Evolutionary conservation across 176 grass and related monocot genomes (phyloP).

Genomic region (Zizania latifolia): DNA sequence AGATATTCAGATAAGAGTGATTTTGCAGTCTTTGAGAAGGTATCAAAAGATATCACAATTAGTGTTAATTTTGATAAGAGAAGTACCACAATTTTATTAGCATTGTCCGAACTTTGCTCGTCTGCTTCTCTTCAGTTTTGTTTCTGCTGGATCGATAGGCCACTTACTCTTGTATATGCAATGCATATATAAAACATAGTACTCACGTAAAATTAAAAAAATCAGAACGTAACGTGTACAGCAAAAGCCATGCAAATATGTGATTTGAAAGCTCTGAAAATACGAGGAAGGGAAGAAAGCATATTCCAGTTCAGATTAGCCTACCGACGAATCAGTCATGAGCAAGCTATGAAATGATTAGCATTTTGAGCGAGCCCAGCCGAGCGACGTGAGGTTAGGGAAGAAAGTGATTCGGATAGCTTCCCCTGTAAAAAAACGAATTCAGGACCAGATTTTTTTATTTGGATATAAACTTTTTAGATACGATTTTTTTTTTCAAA

Average conservation of each 20-base stretch:
- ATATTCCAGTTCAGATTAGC: constrained; percentile 6
- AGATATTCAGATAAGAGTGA: too few relatives aligned
- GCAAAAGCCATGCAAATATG: neutral
- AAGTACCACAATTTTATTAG: too few relatives aligned
- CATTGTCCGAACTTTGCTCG: neutral
- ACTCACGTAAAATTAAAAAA: neutral
- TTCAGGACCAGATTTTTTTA: too few relatives aligned
- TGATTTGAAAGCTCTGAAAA: neutral
- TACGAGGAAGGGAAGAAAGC: neutral
- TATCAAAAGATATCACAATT: too few relatives aligned
- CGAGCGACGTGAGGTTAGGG: too few relatives aligned
- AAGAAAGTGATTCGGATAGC: too few relatives aligned
- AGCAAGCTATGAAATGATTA: constrained; percentile 3
- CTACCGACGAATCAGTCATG: neutral
- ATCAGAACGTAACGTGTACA: neutral
- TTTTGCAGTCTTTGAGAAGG: neutral
- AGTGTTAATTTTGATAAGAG: too few relatives aligned
- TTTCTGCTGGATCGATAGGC: neutral
- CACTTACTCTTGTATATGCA: neutral
- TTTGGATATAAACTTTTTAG: too few relatives aligned
- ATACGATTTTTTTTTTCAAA: too few relatives aligned
- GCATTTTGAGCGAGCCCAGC: neutral
- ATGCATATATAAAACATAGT: neutral
- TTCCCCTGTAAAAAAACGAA: too few relatives aligned
- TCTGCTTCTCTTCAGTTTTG: neutral